These are phyloP conservation scores for Eucalyptus curtisii DNA, from an alignment of 345 rosid genomes.

Conservation along the genomic window DNA sequence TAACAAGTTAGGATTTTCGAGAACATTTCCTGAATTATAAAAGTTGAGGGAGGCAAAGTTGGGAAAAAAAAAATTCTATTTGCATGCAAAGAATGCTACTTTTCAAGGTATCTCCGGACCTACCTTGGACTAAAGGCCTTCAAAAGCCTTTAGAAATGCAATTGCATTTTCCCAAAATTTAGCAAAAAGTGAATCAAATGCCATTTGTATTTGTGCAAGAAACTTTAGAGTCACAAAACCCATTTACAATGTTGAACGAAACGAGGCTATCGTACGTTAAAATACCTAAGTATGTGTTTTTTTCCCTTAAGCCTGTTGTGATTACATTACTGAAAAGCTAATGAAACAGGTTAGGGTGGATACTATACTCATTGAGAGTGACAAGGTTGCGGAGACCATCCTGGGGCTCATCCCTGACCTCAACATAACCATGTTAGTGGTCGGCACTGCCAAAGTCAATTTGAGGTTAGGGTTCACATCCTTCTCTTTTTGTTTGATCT, in stretches of 20 bases:
- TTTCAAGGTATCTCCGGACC: too few species aligned
- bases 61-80: too few species aligned
- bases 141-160: too few species aligned
- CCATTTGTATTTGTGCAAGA: too few species aligned
- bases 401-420: slow-evolving; percentile 60
- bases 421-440: slow-evolving; percentile 59
- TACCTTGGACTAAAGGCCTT: too few species aligned
- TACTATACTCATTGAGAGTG: slow-evolving; percentile 67
- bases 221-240: neutral
- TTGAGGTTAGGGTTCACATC: slow-evolving; percentile 19
- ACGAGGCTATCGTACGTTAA: neutral
- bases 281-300: neutral
- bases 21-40: too few species aligned
- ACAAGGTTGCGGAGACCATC: slow-evolving; percentile 52
- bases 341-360: slow-evolving; percentile 51
- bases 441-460: slow-evolving; percentile 57
- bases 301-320: neutral
- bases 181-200: too few species aligned
- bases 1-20: neutral
- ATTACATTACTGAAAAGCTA: neutral
- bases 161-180: neutral
- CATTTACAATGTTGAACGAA: neutral
- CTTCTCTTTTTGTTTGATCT: neutral
- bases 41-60: neutral
- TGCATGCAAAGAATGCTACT: neutral